Base-by-base conservation (phyloP, 495 filamentous ascomycete genomes). In the Aspergillus ellipticus region DNA sequence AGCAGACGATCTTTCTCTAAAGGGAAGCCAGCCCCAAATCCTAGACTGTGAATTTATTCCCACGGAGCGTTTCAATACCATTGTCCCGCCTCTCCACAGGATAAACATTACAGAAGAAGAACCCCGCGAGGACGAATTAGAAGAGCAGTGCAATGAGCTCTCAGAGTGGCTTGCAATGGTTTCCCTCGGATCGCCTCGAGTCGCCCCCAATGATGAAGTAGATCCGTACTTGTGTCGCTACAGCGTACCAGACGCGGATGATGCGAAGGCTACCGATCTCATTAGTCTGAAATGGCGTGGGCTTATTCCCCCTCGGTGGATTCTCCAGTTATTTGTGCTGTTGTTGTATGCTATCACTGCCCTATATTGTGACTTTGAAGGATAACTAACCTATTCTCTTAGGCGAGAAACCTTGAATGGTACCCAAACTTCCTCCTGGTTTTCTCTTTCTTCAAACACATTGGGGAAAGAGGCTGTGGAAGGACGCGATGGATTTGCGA, bases 201-300 rank as follows among this genome's bases (percentile, higher is more conserved):
- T 97, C 6, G 68, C 71, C 15, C 71, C 68, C 11, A 69, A 73
- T n/a, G 90, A 96, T 66, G 70, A 74, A 15, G 81, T 96, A 45
- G 90, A 97, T 66, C 77, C 90, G 0, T 93, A 87, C 62, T 75
- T 98, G 11, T 85, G 85, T 52, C 84, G 88, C n/a, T 98, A 97
- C 67, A 65, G 73, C n/a, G 76, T 86, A 6, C 89, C 88, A 13
- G 74, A 75, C 0, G 63, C 66, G 3, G 69, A 71, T 16, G 56
- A 62, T 13, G 42, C 50, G 4, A 52, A 51, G 6, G 7, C 57
- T 9, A 42, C 58, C 11, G 62, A 74, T 42, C 50, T 80, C 4
- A 51, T 79, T n/a, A 70, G 62, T 17, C 50, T 82, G 22, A 72
- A 67, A 56, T 82, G 79, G 79, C 67, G 70, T n/a, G 78, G 76